Conservation (phyloP, 139 green algal genomes). For the Micromonas commoda region DNA sequence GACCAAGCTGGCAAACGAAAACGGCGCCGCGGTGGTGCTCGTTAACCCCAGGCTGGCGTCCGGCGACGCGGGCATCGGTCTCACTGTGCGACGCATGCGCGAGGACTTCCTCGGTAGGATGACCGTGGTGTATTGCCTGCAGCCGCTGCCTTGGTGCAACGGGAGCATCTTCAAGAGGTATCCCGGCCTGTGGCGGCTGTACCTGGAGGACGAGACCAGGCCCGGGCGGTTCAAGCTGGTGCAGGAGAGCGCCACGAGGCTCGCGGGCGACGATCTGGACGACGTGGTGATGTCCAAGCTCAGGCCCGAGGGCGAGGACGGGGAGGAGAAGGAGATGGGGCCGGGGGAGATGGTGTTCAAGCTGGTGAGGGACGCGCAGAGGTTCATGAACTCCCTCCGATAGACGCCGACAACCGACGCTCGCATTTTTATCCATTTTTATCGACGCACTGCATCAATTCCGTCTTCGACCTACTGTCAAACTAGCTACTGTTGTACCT, state of each 20-base stretch:
- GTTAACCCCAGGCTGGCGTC: constrained; percentile 84
- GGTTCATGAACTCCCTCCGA: constrained; percentile 5
- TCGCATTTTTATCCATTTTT: too few species aligned
- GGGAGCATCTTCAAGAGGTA: constrained; percentile 70
- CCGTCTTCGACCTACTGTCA: not conserved
- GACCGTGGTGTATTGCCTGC: constrained; percentile 74
- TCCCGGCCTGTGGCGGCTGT: constrained; percentile 73
- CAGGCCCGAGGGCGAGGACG: not conserved
- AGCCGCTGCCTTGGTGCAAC: constrained; percentile 65
- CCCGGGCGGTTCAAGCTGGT: constrained; percentile 31
- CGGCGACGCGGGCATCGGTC: constrained; percentile 86
- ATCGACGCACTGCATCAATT: not conserved
- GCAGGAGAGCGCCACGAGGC: constrained; percentile 1
- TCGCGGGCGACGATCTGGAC: constrained; percentile 17
- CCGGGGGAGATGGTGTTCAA: not conserved
- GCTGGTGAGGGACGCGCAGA: not conserved
- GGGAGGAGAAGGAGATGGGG: constrained; percentile 1
- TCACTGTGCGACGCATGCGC: constrained; percentile 66
- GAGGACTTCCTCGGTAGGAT: constrained; percentile 74
- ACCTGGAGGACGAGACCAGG: constrained; percentile 49
- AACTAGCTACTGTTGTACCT: not conserved
- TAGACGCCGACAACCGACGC: too few species aligned
- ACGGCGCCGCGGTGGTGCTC: constrained; percentile 58
- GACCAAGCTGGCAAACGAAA: not conserved
- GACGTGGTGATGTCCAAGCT: not conserved